Evolutionary conservation across 2,329 filamentous ascomycete genomes (phyloP).

Genomic region (Pyrenophora seminiperda): DNA sequence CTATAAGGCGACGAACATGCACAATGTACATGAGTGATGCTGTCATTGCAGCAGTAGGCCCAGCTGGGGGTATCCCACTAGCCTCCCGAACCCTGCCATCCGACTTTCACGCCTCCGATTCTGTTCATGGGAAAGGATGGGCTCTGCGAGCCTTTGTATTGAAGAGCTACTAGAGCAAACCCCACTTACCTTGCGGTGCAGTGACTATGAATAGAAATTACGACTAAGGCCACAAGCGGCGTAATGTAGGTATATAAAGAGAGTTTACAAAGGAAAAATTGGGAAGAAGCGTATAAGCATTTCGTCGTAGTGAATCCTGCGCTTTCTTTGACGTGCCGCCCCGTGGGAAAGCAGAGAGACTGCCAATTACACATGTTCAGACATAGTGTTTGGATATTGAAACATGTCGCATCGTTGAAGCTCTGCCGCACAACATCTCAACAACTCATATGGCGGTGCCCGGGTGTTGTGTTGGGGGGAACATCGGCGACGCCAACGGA

Average conservation of each 20-base stretch:
- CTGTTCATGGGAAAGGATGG: not conserved
- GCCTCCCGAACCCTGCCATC: not conserved
- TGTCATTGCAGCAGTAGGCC: too few species aligned
- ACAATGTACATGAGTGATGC: not conserved
- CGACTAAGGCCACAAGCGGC: slow-evolving; percentile 1
- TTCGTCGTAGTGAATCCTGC: not conserved
- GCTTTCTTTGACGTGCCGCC: not conserved
- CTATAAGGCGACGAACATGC: not conserved
- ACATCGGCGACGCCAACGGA: slow-evolving; percentile 32
- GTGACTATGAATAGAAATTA: slow-evolving; percentile 8
- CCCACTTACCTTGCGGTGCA: not conserved
- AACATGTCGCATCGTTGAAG: not conserved
- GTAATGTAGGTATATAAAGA: not conserved
- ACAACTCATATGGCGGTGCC: slow-evolving; percentile 26
- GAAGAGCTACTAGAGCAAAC: not conserved
- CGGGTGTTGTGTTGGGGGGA: slow-evolving; percentile 20
- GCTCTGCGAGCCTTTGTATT: not conserved
- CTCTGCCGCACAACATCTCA: not conserved
- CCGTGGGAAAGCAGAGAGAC: not conserved
- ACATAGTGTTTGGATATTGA: too few species aligned
- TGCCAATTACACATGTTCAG: too few species aligned
- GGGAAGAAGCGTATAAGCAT: not conserved
- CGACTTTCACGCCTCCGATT: too few species aligned
- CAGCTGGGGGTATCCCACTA: not conserved
- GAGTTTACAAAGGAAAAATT: not conserved